phyloP scores from a whole-genome alignment of 1,284 basidiomycete species.

The Ceratobasidium papillatum region DNA sequence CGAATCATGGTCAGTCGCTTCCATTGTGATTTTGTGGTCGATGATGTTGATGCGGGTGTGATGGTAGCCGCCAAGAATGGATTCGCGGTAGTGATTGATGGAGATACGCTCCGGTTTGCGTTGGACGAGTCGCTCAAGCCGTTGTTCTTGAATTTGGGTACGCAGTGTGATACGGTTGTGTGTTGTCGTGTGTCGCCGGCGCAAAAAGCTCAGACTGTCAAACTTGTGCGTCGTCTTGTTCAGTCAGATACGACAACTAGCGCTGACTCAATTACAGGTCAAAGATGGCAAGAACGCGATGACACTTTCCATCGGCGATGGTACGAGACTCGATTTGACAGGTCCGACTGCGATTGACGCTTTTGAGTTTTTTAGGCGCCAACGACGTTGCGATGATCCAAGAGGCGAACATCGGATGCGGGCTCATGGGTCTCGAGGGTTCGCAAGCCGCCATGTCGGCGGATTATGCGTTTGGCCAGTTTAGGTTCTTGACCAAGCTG shows the following conservation, averaged over 20 bases:
- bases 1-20: slow-evolving; percentile 1
- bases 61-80: slow-evolving; percentile 62
- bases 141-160: slow-evolving; percentile 90
- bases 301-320: slow-evolving; percentile 97
- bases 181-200: slow-evolving; percentile 97
- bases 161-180: slow-evolving; percentile 96
- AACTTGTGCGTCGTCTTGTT: slow-evolving; percentile 66
- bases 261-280: slow-evolving; percentile 62
- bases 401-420: slow-evolving; percentile 96
- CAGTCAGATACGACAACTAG: background rate
- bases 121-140: slow-evolving; percentile 80
- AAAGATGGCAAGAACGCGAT: slow-evolving; percentile 96
- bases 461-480: slow-evolving; percentile 98
- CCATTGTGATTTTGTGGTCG: background rate
- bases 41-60: slow-evolving; percentile 26
- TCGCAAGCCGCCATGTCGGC: slow-evolving; percentile 99
- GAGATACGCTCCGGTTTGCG: slow-evolving; percentile 89
- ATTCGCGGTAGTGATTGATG: slow-evolving; percentile 96
- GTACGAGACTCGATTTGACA: slow-evolving; percentile 51
- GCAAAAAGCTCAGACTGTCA: slow-evolving; percentile 95
- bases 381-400: slow-evolving; percentile 99
- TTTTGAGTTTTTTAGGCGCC: slow-evolving; percentile 57
- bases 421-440: slow-evolving; percentile 92
- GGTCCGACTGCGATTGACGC: slow-evolving; percentile 46
- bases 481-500: slow-evolving; percentile 91